Conservation (phyloP, 1,139 yeast species). For the Blastobotrys indianensis region DNA sequence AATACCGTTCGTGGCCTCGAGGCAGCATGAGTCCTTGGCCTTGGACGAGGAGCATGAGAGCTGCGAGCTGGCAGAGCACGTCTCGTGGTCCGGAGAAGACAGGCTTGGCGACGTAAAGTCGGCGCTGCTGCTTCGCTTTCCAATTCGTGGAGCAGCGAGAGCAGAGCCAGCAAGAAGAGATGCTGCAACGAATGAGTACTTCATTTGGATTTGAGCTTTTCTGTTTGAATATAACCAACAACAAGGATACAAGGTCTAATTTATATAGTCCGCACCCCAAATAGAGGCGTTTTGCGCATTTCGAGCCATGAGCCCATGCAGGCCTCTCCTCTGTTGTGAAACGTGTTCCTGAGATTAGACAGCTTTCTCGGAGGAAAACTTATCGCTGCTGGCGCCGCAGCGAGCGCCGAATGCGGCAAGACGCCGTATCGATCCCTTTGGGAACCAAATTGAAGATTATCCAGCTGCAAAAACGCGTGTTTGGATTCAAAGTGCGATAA, state of each 20-base stretch:
- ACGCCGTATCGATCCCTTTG: slow-evolving; percentile 1
- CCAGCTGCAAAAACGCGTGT: too few relatives aligned
- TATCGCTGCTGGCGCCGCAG: neutral
- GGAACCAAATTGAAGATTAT: too few relatives aligned
- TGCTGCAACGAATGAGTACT: neutral
- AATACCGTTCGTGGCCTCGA: slow-evolving; percentile 83
- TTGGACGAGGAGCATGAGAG: slow-evolving; percentile 50
- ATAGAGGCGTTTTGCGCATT: neutral
- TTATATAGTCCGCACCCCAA: neutral
- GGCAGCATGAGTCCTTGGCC: slow-evolving; percentile 57
- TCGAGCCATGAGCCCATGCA: neutral
- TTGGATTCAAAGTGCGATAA: too few relatives aligned
- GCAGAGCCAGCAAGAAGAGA: neutral
- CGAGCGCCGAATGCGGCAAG: neutral
- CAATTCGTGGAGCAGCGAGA: neutral
- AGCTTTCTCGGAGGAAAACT: neutral
- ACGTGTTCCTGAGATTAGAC: neutral
- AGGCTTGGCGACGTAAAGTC: slow-evolving; percentile 2
- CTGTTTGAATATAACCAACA: neutral
- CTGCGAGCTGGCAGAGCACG: slow-evolving; percentile 64
- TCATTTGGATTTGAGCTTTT: too few relatives aligned
- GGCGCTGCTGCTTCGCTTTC: slow-evolving; percentile 2
- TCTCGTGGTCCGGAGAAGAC: slow-evolving; percentile 11
- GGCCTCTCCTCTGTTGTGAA: neutral
- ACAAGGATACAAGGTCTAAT: neutral